Percentiles rank a stretch among this genome's conserved stretches.
phyloP scores from a whole-genome alignment of 2,329 filamentous ascomycete species.

The Dendrostoma leiphaemia region DNA sequence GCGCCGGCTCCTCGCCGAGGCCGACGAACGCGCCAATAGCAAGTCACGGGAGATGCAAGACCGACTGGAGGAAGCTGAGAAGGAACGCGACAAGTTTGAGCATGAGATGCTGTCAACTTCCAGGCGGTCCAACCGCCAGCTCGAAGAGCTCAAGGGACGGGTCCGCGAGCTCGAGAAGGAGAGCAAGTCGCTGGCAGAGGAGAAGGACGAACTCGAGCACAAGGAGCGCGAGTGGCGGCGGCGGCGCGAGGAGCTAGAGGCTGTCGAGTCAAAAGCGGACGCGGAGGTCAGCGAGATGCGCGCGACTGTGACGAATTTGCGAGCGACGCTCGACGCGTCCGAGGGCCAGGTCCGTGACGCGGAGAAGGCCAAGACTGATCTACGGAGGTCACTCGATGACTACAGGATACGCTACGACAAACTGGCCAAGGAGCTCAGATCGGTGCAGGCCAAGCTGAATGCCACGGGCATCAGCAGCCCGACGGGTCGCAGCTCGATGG shows the following conservation, averaged over 20 bases:
- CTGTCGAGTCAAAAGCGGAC: slow-evolving; percentile 62
- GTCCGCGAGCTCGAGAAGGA: slow-evolving; percentile 80
- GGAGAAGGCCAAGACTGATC: slow-evolving; percentile 76
- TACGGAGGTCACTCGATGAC: slow-evolving; percentile 76
- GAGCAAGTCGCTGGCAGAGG: slow-evolving; percentile 66
- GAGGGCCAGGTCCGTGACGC: slow-evolving; percentile 81
- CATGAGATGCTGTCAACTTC: slow-evolving; percentile 81
- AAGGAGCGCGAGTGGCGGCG: slow-evolving; percentile 72
- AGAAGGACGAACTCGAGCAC: slow-evolving; percentile 74
- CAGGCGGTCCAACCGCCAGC: slow-evolving; percentile 74
- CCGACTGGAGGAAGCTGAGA: slow-evolving; percentile 84
- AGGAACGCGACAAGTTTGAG: slow-evolving; percentile 89
- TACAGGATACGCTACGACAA: slow-evolving; percentile 75
- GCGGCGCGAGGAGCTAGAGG: slow-evolving; percentile 74
- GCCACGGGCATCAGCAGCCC: slow-evolving; percentile 30
- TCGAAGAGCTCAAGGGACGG: slow-evolving; percentile 79
- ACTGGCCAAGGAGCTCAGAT: slow-evolving; percentile 65
- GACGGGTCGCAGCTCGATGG: slow-evolving; percentile 39
- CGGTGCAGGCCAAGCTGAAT: slow-evolving; percentile 45
- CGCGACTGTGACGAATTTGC: slow-evolving; percentile 72
- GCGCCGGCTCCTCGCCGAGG: slow-evolving; percentile 82
- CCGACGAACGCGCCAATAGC: slow-evolving; percentile 76
- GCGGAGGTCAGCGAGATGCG: slow-evolving; percentile 76
- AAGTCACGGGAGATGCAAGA: slow-evolving; percentile 87
- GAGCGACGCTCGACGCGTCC: slow-evolving; percentile 79